Evolutionary conservation across 1,284 basidiomycete species (phyloP), one percentile per base, ranked within the genome.

Genomic region (Sporisorium exsertum): DNA sequence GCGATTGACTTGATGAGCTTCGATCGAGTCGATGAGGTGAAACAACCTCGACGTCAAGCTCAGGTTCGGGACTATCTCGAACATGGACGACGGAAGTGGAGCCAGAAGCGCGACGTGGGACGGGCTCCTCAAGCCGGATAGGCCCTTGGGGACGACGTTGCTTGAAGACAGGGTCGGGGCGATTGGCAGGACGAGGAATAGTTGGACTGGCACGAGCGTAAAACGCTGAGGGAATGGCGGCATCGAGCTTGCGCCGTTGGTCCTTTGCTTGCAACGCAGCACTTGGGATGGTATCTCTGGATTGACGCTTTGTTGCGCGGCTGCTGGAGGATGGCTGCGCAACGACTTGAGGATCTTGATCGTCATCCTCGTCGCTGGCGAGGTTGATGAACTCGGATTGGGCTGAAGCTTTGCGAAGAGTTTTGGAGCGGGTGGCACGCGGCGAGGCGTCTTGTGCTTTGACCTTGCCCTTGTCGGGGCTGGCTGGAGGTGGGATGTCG

Each of bases 211-310:
- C 2, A 9, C 40, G 18, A 45, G 40, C 5, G 26, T 58, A 71
- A 43, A 64, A 70, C 3, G 58, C 10, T 16, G 33, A 55, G 12
- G 20, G 8, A 6, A 9, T 5, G 9, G 47, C 12, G 4, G 51
- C 60, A 18, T 51, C 45, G 10, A 32, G 29, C 13, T 40, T 54
- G 24, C 35, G 47, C 18, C 57, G 40, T 13, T 35, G 5, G 8
- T 53, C 64, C 42, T 73, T 73, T 33, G 45, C 57, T n/a, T 56
- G 37, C 22, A 73, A 61, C 7, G 71, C 71, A 20, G 22, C 24
- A 32, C 29, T 60, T 20, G 12, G 24, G 32, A 4, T 15, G 20
- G 46, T 3, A 4, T 13, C 24, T 6, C 40, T 27, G 15, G n/a
- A 33, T 15, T 20, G 2, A 16, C 16, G 33, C 12, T 27, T 43